phyloP scores from a whole-genome alignment of 1,284 basidiomycete genomes.

The Ganoderma meredithae region DNA sequence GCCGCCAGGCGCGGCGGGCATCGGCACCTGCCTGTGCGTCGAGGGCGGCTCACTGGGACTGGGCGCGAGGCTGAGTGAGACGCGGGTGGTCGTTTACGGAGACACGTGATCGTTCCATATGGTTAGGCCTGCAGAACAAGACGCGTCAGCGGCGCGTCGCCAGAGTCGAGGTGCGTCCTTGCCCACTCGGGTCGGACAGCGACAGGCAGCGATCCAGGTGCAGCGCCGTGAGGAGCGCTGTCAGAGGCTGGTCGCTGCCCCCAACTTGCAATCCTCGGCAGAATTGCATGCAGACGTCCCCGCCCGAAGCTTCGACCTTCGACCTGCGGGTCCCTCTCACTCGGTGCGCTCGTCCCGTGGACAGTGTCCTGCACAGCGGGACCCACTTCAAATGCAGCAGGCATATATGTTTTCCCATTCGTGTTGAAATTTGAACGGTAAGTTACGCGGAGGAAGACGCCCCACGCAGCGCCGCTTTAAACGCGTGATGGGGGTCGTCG shows the following conservation, averaged over 20 bases:
- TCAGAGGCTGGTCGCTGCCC: constrained; percentile 7
- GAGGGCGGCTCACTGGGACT: neutral
- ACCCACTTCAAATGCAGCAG: neutral
- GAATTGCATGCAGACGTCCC: constrained; percentile 24
- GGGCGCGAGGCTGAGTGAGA: neutral
- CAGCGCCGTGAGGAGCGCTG: neutral
- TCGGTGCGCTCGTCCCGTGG: neutral
- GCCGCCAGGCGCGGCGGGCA: neutral
- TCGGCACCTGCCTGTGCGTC: constrained; percentile 1
- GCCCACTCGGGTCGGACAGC: constrained; percentile 20
- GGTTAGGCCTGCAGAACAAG: constrained; percentile 23
- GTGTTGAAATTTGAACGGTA: neutral
- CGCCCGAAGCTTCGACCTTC: constrained; percentile 11
- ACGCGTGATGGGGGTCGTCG: neutral
- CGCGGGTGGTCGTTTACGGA: constrained; percentile 12
- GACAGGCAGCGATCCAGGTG: neutral
- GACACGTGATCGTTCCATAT: constrained; percentile 36
- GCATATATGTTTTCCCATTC: neutral
- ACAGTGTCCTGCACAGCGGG: neutral
- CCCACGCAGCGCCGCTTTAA: neutral
- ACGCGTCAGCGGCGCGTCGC: constrained; percentile 25
- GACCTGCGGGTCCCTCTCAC: neutral
- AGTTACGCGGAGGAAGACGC: neutral
- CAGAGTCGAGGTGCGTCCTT: constrained; percentile 21
- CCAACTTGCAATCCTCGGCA: constrained; percentile 27